A percentile compares a stretch with the other conserved stretches of the same genome.
phyloP scores from a whole-genome alignment of 2,329 filamentous ascomycete species.

The Sclerotinia spermophila region DNA sequence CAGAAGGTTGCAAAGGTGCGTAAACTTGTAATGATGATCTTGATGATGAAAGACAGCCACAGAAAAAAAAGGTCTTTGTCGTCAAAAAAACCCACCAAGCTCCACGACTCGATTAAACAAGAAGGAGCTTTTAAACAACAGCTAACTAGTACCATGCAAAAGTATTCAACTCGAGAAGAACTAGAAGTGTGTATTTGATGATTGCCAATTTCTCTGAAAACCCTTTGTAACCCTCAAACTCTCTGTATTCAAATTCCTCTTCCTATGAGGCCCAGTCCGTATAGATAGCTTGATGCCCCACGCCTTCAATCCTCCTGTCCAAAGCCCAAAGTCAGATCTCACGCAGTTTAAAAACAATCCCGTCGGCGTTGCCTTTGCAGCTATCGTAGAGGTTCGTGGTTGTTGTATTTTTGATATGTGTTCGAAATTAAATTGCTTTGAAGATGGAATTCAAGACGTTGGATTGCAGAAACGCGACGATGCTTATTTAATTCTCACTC shows the following conservation, averaged over 20 bases:
- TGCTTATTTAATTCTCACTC: neutral
- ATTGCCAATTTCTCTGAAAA: conserved; percentile 32
- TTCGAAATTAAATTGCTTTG: neutral
- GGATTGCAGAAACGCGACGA: conserved; percentile 9
- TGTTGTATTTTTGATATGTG: neutral
- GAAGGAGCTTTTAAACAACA: conserved; percentile 35
- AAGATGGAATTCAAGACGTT: conserved; percentile 1
- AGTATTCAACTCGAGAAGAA: conserved; percentile 37
- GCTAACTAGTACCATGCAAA: conserved; percentile 39
- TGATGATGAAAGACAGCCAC: conserved; percentile 28
- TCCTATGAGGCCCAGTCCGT: conserved; percentile 27
- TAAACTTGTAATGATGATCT: conserved; percentile 19
- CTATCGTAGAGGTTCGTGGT: neutral
- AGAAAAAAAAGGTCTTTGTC: conserved; percentile 30
- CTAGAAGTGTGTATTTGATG: conserved; percentile 39
- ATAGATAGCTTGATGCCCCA: conserved; percentile 24
- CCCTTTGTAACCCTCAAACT: conserved; percentile 25
- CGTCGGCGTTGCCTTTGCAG: neutral
- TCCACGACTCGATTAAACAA: conserved; percentile 28
- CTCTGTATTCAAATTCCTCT: conserved; percentile 19
- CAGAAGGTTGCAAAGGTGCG: conserved; percentile 27
- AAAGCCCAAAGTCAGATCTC: conserved; percentile 20
- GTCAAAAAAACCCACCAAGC: conserved; percentile 30
- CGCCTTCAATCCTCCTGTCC: conserved; percentile 25
- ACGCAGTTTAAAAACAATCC: neutral